Evolutionary conservation across 2,329 filamentous ascomycete genomes (phyloP).

Genomic region (Drechmeria coniospora): DNA sequence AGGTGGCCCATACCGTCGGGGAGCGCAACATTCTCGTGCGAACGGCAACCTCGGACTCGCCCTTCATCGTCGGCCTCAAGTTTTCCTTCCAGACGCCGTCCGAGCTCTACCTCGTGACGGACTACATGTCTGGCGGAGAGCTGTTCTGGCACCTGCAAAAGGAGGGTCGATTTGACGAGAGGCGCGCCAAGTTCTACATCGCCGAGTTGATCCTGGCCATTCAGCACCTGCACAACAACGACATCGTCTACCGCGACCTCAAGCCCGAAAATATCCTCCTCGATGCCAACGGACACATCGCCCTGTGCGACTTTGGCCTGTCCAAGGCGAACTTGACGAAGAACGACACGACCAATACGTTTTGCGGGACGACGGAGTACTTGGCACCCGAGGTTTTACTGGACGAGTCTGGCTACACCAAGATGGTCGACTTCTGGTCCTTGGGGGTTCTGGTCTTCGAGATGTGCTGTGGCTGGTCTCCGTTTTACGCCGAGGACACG

Average conservation of each 20-base stretch:
- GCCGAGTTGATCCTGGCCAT: conserved; percentile 91
- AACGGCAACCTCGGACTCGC: conserved; percentile 87
- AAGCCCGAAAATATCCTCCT: conserved; percentile 97
- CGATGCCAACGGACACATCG: conserved; percentile 95
- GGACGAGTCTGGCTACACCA: conserved; percentile 94
- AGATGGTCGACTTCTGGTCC: conserved; percentile 99
- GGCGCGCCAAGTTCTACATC: conserved; percentile 95
- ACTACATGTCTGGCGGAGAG: conserved; percentile 98
- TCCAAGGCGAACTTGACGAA: conserved; percentile 96
- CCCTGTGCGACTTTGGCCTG: conserved; percentile 90
- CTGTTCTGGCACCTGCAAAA: conserved; percentile 98
- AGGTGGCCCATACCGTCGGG: conserved; percentile 91
- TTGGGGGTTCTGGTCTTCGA: conserved; percentile 94
- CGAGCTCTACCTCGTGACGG: conserved; percentile 93
- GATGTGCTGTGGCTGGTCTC: conserved; percentile 99
- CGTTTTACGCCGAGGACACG: conserved; percentile 96
- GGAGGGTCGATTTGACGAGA: conserved; percentile 89
- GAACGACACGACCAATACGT: conserved; percentile 96
- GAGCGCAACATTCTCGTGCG: conserved; percentile 95
- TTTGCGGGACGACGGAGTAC: conserved; percentile 97
- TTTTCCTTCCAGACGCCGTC: conserved; percentile 98
- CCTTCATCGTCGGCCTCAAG: conserved; percentile 94
- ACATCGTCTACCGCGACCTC: conserved; percentile 93
- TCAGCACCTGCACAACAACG: conserved; percentile 87
- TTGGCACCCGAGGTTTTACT: conserved; percentile 87